Conservation (phyloP, 352 stramenopile species). For the Phytophthora hibernalis region DNA sequence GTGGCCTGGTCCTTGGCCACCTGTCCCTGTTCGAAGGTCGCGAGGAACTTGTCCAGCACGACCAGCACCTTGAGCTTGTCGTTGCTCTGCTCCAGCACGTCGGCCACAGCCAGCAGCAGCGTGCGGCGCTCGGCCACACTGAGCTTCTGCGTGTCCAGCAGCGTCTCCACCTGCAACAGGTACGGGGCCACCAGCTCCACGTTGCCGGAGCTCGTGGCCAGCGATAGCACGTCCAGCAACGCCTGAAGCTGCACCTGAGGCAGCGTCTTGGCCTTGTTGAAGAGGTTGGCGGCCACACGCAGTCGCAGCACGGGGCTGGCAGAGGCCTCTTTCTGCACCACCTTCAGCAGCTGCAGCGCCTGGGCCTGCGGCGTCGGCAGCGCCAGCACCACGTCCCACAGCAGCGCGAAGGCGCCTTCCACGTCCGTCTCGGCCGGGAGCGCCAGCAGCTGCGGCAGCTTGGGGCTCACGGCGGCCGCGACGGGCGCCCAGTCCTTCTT, state of each 20-base stretch:
- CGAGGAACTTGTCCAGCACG: conserved; percentile 83
- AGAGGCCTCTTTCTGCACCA: conserved; percentile 53
- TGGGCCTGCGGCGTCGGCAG: conserved; percentile 46
- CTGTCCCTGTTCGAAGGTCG: conserved; percentile 53
- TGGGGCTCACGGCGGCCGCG: conserved; percentile 52
- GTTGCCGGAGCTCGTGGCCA: conserved; percentile 65
- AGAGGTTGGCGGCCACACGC: conserved; percentile 73
- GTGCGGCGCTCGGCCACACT: conserved; percentile 55
- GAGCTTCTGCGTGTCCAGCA: conserved; percentile 58
- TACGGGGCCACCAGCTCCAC: conserved; percentile 71
- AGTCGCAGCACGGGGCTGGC: conserved; percentile 74
- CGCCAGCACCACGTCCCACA: conserved; percentile 62
- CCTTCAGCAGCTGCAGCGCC: conserved; percentile 53
- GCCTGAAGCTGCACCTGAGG: conserved; percentile 75
- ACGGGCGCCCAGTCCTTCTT: conserved; percentile 65
- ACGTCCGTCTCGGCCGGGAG: conserved; percentile 82
- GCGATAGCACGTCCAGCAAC: conserved; percentile 65
- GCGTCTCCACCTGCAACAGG: conserved; percentile 68
- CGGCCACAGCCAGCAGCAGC: conserved; percentile 75
- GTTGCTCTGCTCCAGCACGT: conserved; percentile 70
- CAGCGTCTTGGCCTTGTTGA: conserved; percentile 74
- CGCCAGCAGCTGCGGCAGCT: conserved; percentile 65
- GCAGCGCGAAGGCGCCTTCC: conserved; percentile 74
- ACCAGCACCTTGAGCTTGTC: conserved; percentile 63
- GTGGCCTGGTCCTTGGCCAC: conserved; percentile 75